phyloP scores from a whole-genome alignment of 768 basidiomycete genomes.

The Agrocybe praecox region DNA sequence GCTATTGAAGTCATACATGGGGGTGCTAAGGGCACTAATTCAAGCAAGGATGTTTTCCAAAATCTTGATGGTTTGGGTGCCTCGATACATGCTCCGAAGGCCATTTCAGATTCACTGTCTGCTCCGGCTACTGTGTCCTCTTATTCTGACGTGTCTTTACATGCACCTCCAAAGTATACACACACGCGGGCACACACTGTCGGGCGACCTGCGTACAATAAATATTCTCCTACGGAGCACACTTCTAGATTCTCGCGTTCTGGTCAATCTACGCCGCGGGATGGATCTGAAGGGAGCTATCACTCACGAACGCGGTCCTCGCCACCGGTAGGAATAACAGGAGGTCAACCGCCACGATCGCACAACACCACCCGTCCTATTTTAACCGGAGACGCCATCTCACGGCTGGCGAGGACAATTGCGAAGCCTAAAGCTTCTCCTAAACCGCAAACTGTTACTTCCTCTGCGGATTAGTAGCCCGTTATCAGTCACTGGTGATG shows the following conservation, averaged over 20 bases:
- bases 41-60: conserved; percentile 5
- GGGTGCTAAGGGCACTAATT: neutral
- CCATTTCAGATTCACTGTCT: conserved; percentile 39
- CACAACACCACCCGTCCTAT: conserved; percentile 62
- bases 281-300: conserved; percentile 29
- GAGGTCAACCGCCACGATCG: conserved; percentile 19
- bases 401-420: conserved; percentile 64
- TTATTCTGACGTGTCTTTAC: conserved; percentile 27
- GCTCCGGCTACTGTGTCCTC: conserved; percentile 38
- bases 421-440: conserved; percentile 30
- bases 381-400: conserved; percentile 72
- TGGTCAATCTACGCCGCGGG: conserved; percentile 46
- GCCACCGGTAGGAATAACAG: conserved; percentile 45
- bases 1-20: neutral
- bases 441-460: conserved; percentile 13
- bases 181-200: conserved; percentile 64
- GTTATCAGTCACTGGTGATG: neutral
- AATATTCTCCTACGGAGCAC: conserved; percentile 25
- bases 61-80: conserved; percentile 30
- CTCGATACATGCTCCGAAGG: conserved; percentile 60
- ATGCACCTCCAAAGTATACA: conserved; percentile 28
- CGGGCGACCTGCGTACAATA: conserved; percentile 41
- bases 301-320: conserved; percentile 69
- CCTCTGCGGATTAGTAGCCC: conserved; percentile 2
- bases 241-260: conserved; percentile 40